Conservation (phyloP, 164 flowering plant species). For the Vitis riparia region DNA sequence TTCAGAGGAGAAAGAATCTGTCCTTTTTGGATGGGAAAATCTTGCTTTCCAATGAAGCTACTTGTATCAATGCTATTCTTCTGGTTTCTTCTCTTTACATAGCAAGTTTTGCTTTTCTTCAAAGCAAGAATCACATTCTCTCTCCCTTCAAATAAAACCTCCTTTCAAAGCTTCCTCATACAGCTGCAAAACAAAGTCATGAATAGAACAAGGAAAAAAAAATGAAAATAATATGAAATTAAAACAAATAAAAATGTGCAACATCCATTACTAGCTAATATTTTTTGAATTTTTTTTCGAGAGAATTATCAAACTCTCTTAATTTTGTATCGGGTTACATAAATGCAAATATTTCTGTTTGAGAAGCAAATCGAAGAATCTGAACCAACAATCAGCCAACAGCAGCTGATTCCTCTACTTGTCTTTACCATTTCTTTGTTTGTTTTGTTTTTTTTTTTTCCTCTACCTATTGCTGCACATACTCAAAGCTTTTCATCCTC, state of each 20-base stretch:
- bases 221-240: background rate
- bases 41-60: conserved; percentile 26
- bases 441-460: background rate
- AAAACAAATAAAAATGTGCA: background rate
- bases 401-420: conserved; percentile 3
- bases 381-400: background rate
- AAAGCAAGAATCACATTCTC: conserved; percentile 33
- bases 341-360: too few species aligned
- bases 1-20: conserved; percentile 19
- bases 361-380: too few species aligned
- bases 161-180: background rate
- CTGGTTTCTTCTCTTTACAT: conserved; percentile 14
- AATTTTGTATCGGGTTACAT: too few species aligned
- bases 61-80: conserved; percentile 19
- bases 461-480: conserved; percentile 5
- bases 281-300: too few species aligned
- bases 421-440: conserved; percentile 4
- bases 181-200: background rate
- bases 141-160: background rate
- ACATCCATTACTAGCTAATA: too few species aligned
- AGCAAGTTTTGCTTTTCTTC: conserved; percentile 24
- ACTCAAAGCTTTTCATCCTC: background rate
- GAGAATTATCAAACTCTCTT: too few species aligned
- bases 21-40: conserved; percentile 7
- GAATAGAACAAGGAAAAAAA: background rate